A percentile compares a stretch with the other conserved stretches of the same genome.
phyloP scores from a whole-genome alignment of 2,329 filamentous ascomycete genomes.

The Blumeriella jaapii region DNA sequence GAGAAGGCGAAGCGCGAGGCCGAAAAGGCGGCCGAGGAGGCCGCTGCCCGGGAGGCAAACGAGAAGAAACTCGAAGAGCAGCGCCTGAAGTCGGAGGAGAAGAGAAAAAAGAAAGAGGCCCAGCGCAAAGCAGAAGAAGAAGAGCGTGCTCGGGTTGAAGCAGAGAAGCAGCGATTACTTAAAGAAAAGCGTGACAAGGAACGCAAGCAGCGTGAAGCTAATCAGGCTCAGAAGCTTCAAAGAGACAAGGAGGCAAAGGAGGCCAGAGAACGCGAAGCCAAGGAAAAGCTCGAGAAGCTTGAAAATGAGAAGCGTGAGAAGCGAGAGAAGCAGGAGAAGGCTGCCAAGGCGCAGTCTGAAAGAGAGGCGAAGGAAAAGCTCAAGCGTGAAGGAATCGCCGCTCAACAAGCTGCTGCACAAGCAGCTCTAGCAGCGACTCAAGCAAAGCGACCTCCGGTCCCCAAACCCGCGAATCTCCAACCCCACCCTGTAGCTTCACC shows the following conservation, averaged over 20 bases:
- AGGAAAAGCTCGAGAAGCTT: conserved; percentile 45
- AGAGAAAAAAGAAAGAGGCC: conserved; percentile 80
- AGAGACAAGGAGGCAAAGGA: conserved; percentile 70
- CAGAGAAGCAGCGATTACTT: conserved; percentile 65
- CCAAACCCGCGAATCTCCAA: conserved; percentile 45
- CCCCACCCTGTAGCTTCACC: conserved; percentile 59
- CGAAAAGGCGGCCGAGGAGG: conserved; percentile 80
- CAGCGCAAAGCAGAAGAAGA: conserved; percentile 87
- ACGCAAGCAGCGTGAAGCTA: conserved; percentile 68
- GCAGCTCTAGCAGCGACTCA: conserved; percentile 31
- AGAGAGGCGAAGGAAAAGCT: conserved; percentile 38
- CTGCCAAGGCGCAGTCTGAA: conserved; percentile 35
- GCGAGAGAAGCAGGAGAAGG: too few species aligned
- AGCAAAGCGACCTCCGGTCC: conserved; percentile 35
- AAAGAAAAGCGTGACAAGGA: conserved; percentile 85
- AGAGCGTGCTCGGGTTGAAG: conserved; percentile 72
- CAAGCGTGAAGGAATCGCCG: conserved; percentile 33
- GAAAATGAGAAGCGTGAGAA: conserved; percentile 46
- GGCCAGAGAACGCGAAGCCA: conserved; percentile 45
- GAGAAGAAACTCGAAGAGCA: conserved; percentile 72
- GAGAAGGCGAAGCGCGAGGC: conserved; percentile 81
- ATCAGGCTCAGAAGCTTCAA: too few species aligned
- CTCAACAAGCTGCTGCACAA: conserved; percentile 24
- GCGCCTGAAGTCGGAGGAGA: conserved; percentile 74
- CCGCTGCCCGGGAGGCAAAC: conserved; percentile 62